A percentile compares a stretch with the other conserved stretches of the same genome.
phyloP scores from a whole-genome alignment of 2,329 filamentous ascomycete species.

The Spiromastix sp. region DNA sequence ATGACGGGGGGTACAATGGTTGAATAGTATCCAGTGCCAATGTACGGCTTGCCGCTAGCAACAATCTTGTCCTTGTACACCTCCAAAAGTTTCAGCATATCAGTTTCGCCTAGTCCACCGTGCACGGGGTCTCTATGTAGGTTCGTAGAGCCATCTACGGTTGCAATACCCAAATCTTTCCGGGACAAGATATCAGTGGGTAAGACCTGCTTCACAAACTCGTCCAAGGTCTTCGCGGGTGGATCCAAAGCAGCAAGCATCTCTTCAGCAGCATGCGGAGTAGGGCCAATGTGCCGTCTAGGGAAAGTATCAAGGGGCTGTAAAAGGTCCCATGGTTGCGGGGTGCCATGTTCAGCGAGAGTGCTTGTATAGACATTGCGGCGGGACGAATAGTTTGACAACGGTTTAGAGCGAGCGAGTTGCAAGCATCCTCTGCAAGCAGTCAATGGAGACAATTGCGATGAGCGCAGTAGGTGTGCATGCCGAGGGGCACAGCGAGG shows the following conservation, averaged over 20 bases:
- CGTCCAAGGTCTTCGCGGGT: slow-evolving; percentile 61
- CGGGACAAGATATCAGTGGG: slow-evolving; percentile 67
- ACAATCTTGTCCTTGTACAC: slow-evolving; percentile 47
- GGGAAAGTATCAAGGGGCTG: slow-evolving; percentile 54
- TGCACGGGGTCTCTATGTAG: slow-evolving; percentile 28
- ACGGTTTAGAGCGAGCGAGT: slow-evolving; percentile 14
- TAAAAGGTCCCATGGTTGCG: slow-evolving; percentile 29
- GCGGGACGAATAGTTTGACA: slow-evolving; percentile 11
- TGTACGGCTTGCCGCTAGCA: slow-evolving; percentile 54
- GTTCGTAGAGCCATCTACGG: slow-evolving; percentile 32
- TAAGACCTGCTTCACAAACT: slow-evolving; percentile 76
- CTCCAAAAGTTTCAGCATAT: slow-evolving; percentile 31
- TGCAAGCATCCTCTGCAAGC: slow-evolving; percentile 21
- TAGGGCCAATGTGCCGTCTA: slow-evolving; percentile 78
- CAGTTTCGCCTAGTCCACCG: slow-evolving; percentile 37
- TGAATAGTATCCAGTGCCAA: slow-evolving; percentile 79
- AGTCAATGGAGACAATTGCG: slow-evolving; percentile 20
- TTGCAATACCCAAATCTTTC: slow-evolving; percentile 49
- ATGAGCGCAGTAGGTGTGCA: slow-evolving; percentile 3
- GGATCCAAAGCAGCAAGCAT: slow-evolving; percentile 78
- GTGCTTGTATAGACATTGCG: slow-evolving; percentile 73
- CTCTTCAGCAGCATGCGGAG: slow-evolving; percentile 54
- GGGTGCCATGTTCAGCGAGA: slow-evolving; percentile 66
- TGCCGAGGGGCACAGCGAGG: slow-evolving; percentile 3
- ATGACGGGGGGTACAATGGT: slow-evolving; percentile 84